Percentiles rank a stretch among this genome's conserved stretches.
These are phyloP conservation scores for Colletotrichum melonis DNA, from an alignment of 2,329 filamentous ascomycete genomes.

Conservation along the genomic window DNA sequence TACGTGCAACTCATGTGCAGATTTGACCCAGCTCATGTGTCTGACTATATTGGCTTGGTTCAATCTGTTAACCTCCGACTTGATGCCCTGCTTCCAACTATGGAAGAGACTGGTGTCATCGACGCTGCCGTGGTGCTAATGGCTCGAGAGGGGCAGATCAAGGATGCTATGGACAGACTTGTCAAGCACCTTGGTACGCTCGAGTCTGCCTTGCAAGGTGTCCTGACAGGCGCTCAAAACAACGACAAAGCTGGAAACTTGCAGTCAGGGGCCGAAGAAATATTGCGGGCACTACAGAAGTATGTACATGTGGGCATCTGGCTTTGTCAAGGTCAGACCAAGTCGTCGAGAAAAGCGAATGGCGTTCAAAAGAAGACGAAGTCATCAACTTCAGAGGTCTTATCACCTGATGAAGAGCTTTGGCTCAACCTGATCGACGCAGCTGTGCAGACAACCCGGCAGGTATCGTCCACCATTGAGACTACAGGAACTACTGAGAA, in stretches of 20 bases:
- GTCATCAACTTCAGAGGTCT: conserved; percentile 49
- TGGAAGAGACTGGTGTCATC: conserved; percentile 90
- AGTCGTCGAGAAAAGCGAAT: conserved; percentile 61
- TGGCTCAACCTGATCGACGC: conserved; percentile 72
- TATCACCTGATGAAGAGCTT: conserved; percentile 65
- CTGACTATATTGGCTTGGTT: conserved; percentile 82
- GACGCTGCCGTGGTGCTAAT: conserved; percentile 94
- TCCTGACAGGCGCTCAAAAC: conserved; percentile 72
- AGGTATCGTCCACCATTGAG: conserved; percentile 68
- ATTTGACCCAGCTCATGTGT: conserved; percentile 85
- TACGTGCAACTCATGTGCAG: conserved; percentile 94
- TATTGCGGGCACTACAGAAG: conserved; percentile 84
- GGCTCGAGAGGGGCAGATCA: conserved; percentile 86
- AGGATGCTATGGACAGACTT: conserved; percentile 85
- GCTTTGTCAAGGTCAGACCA: conserved; percentile 90
- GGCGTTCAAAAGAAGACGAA: conserved; percentile 62
- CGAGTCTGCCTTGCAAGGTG: conserved; percentile 79
- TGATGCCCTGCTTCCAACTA: conserved; percentile 82
- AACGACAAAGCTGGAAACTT: conserved; percentile 59
- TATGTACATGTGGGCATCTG: conserved; percentile 94
- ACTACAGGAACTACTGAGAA: conserved; percentile 35
- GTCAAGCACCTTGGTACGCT: conserved; percentile 84
- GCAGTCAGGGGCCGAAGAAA: conserved; percentile 76
- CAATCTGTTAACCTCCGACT: conserved; percentile 79
- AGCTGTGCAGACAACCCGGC: conserved; percentile 72